Conservation (phyloP, 805 yeast species). For the Ogataea paradorogensis region DNA sequence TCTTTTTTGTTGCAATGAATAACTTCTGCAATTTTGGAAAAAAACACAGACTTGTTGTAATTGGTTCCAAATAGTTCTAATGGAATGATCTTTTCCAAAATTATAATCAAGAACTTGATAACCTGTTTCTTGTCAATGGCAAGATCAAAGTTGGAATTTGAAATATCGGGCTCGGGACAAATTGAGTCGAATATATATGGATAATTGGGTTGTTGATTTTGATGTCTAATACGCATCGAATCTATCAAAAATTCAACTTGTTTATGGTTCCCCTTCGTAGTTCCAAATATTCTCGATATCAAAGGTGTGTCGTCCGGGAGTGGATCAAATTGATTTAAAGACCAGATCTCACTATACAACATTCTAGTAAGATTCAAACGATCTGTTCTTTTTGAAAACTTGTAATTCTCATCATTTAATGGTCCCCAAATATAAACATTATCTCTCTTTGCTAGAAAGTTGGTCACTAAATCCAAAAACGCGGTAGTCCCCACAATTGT, state of each 20-base stretch:
- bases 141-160: constrained; percentile 30
- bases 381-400: not conserved
- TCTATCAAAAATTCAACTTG: constrained; percentile 21
- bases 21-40: constrained; percentile 35
- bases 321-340: constrained; percentile 20
- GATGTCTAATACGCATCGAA: constrained; percentile 35
- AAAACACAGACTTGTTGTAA: constrained; percentile 43
- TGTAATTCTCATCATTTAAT: constrained; percentile 4
- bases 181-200: constrained; percentile 35
- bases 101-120: constrained; percentile 38
- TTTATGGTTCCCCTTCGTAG: constrained; percentile 19
- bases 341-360: constrained; percentile 26
- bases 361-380: constrained; percentile 21
- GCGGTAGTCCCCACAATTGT: constrained; percentile 36
- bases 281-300: constrained; percentile 14
- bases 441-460: constrained; percentile 30
- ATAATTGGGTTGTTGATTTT: constrained; percentile 30
- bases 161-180: constrained; percentile 22
- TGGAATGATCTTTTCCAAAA: constrained; percentile 52
- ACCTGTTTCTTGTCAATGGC: constrained; percentile 37
- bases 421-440: constrained; percentile 26
- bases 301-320: constrained; percentile 18
- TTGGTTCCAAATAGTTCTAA: constrained; percentile 48
- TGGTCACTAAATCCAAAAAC: constrained; percentile 41
- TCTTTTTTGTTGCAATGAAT: constrained; percentile 40